Base-by-base conservation (phyloP, 2,329 filamentous ascomycete genomes). In the Epichloe brachyelytri region DNA sequence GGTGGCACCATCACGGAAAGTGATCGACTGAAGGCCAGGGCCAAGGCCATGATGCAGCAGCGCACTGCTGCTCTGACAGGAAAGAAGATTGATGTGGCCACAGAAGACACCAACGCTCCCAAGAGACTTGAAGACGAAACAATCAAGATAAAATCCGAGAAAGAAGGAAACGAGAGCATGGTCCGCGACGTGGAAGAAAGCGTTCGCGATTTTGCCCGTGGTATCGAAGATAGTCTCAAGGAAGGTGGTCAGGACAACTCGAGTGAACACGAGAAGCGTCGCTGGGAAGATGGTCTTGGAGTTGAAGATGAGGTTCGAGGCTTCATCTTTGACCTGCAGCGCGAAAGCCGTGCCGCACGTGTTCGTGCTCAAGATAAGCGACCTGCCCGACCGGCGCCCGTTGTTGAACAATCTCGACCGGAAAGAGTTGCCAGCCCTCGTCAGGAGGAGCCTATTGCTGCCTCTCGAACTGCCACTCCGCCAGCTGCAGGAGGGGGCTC, bases 41-140 rank as follows among this genome's bases (percentile, higher is more conserved):
- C 93, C 34, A 95, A 90, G 70, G 91, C 91, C 39, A 95, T 96
- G 82, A 98, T 98, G 93, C 91, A 97, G 70, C 90, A 95, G 62
- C 85, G 93, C 53, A 90, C 93, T 58, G 93, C 93, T 51, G 91
- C 93, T 17, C 72, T 98, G 56, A 88, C 89, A 20, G 93, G 93
- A 52, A 88, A 85, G 67, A 89, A 90, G 63, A 72, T 84, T 45
- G 82, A 87, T 38, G 67, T 73, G 2, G 73, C 71, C 44, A 78
- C 83, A 54, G 87, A 94, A 57, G 85, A 90, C 56, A 76, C 78
- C 26, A 87, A 86, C 56, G 88, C 87, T 3, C 83, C 89, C 45
- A 86, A 88, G 69, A 82, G 93, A 36, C 69, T 97, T 15, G 93
- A 97, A 65, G 86, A 94, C 58, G 91, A 98, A 68, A 93, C 75